Percentiles rank a stretch among this genome's conserved stretches.
Evolutionary conservation across 1,284 basidiomycete genomes (phyloP).

Genomic region (Ceratobasidium sp.): DNA sequence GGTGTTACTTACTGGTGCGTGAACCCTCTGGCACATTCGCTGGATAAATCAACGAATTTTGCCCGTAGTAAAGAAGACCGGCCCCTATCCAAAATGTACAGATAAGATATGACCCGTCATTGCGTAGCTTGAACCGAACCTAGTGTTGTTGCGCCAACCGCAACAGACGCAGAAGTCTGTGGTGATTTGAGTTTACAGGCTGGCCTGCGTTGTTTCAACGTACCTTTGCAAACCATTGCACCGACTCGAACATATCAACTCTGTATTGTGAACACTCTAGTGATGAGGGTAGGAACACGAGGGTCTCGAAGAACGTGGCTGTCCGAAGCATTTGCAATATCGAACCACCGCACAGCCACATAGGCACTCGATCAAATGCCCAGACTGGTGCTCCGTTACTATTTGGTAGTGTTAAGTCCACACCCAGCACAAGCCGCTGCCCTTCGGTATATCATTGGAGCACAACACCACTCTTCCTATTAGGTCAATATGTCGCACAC

Average conservation of each 20-base stretch:
- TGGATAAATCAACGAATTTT: conserved; percentile 90
- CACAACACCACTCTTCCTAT: background rate
- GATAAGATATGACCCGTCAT: background rate
- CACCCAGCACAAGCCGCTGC: background rate
- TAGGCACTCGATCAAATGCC: conserved; percentile 5
- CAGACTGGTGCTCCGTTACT: background rate
- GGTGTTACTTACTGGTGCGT: conserved; percentile 68
- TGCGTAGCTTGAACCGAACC: background rate
- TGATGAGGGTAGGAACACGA: background rate
- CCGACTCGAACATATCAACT: conserved; percentile 33
- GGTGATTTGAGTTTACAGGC: background rate
- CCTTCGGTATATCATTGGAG: background rate
- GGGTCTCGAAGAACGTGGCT: background rate
- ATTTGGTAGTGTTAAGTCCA: background rate
- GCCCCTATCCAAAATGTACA: conserved; percentile 62
- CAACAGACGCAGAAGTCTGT: conserved; percentile 34
- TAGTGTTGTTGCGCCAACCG: conserved; percentile 36
- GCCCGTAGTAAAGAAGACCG: conserved; percentile 85
- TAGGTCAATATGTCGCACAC: background rate
- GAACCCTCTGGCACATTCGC: conserved; percentile 88
- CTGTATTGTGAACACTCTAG: background rate
- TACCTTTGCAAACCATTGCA: conserved; percentile 38
- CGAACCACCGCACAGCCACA: conserved; percentile 17
- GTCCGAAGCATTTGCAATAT: background rate
- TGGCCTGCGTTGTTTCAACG: background rate